Percentiles rank a stretch among this genome's conserved stretches.
phyloP scores from a whole-genome alignment of 78 protist species.

The Guillardia theta region DNA sequence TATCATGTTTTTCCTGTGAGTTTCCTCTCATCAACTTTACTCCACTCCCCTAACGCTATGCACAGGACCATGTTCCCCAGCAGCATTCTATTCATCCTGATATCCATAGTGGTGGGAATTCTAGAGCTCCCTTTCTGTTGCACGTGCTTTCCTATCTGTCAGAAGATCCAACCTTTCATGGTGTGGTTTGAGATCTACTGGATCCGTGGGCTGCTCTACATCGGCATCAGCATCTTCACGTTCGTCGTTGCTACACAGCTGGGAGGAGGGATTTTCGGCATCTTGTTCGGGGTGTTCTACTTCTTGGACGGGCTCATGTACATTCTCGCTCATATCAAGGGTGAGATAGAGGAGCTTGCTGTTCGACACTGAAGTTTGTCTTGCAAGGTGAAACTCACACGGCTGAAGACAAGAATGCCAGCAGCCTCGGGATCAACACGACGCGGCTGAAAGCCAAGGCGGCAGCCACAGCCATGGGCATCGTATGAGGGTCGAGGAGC shows the following conservation, averaged over 20 bases:
- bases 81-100: neutral
- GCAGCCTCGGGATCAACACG: neutral
- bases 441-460: neutral
- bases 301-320: neutral
- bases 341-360: too few species aligned
- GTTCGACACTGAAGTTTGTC: neutral
- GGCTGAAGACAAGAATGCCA: neutral
- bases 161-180: neutral
- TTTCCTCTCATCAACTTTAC: neutral
- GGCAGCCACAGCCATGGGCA: neutral
- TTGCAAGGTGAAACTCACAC: neutral
- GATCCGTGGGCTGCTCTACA: neutral
- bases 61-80: neutral
- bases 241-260: neutral
- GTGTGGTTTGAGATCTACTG: neutral
- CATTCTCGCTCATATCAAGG: neutral
- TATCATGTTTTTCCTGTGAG: neutral
- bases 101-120: neutral
- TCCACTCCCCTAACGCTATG: neutral
- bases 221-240: neutral
- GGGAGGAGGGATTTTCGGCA: neutral
- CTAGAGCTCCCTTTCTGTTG: conserved; percentile 36
- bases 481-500: neutral
- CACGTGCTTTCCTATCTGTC: neutral
- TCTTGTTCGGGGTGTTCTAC: neutral